These are phyloP conservation scores for Torrubiellomyces zombiae DNA, from an alignment of 2,329 filamentous ascomycete species.

Conservation along the genomic window DNA sequence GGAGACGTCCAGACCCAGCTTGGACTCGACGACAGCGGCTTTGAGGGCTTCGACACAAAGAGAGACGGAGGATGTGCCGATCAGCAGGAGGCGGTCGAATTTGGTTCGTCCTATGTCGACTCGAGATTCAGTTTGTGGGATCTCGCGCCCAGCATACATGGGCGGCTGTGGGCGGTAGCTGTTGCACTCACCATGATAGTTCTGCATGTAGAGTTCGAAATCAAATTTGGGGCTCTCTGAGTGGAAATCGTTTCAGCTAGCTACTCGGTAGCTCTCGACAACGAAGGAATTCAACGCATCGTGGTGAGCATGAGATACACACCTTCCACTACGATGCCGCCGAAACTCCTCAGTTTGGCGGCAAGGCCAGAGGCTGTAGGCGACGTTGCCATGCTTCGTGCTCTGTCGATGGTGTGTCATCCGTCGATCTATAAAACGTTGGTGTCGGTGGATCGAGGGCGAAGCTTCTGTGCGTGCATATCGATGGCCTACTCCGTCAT, in stretches of 20 bases:
- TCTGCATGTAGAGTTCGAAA: slow-evolving; percentile 75
- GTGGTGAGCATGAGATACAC: no score
- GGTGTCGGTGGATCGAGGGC: no score
- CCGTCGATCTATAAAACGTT: no score
- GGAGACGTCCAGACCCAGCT: slow-evolving; percentile 54
- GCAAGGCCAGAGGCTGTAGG: slow-evolving; percentile 24
- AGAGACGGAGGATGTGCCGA: slow-evolving; percentile 61
- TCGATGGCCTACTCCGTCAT: no score
- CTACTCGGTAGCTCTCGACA: not conserved
- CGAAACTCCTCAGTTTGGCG: slow-evolving; percentile 27
- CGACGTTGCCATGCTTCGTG: slow-evolving; percentile 19
- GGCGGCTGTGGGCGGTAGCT: no score
- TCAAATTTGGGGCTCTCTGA: slow-evolving; percentile 78
- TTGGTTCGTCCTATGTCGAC: slow-evolving; percentile 51
- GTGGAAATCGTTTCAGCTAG: no score
- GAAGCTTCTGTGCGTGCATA: no score
- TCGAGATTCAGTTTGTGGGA: no score
- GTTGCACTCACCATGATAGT: slow-evolving; percentile 82
- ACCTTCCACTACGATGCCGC: slow-evolving; percentile 32
- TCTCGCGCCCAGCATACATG: no score
- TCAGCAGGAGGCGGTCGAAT: slow-evolving; percentile 64
- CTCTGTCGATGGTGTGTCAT: not conserved
- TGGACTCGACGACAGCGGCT: slow-evolving; percentile 59
- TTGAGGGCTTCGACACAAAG: slow-evolving; percentile 70
- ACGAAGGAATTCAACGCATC: no score